Evolutionary conservation across 2,329 filamentous ascomycete genomes (phyloP), one percentile per base, ranked within the genome.

Genomic region (Chaetomium sp.): DNA sequence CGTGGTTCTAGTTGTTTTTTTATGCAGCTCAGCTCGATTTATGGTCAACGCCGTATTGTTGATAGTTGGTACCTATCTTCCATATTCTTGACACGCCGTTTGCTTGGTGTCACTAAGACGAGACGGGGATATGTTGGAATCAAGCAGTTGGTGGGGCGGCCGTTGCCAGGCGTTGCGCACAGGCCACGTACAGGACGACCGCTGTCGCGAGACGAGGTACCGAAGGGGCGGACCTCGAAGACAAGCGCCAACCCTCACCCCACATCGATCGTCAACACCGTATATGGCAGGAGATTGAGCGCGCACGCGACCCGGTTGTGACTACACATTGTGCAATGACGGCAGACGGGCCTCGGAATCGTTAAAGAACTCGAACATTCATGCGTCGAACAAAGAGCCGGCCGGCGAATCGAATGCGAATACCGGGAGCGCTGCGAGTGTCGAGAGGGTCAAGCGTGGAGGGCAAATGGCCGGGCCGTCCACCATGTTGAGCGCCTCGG

Each of bases 401-500:
- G 65, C 65, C 60, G 63, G 57, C 66, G 53, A 66, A 58, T 70
- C 72, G 73, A 68, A 73, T 74, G 73, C 70, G 60, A 66, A 67
- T 51, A 45, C 65, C 47, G 31, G 49, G 54, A 60, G 38, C 19
- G 35, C 6, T 55, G 51, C 64, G 35, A 57, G 42, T 53, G 42
- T 35, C 60, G 63, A 64, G 61, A 58, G 64, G 65, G 63, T 71
- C 71, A 69, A 69, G 70, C 69, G 72, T 69, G 71, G 73, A 73
- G 70, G 75, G 72, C 71, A 73, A 70, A 76, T 77, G 75, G 75
- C 75, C 57, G 74, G 75, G 65, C 73, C 73, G 65, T 68, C 74
- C 68, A 71, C 79, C 75, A 83, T 83, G 79, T 78, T 85, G 76
- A 82, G 81, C 76, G 78, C 81, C 74, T 83, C 83, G 69, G 79